Base-by-base conservation (phyloP, 2,329 filamentous ascomycete genomes). In the Penicillium freii region DNA sequence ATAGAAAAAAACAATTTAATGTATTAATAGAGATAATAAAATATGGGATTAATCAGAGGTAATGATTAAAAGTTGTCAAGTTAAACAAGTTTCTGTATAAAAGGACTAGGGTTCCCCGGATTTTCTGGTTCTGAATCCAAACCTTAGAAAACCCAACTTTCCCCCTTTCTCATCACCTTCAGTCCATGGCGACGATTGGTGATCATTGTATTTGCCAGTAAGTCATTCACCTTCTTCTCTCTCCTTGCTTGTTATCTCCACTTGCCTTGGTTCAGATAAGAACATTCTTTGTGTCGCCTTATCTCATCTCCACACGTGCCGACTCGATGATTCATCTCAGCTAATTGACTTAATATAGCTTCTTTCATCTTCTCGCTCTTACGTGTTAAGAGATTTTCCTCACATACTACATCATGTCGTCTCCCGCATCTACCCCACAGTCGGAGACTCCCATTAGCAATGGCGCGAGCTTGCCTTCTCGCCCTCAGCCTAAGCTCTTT, bases 401-500 rank as follows among this genome's bases (percentile, higher is more conserved):
- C 54, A 61, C 53, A 62, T 55, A 57, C 50, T 17, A 5, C 54
- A 62, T 51, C 60, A 74, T 73, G 71, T 69, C 69, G 33, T 72
- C 71, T 62, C 66, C 70, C 48, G 52, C 63, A 33, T 65, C 70
- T 23, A 68, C 65, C 45, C 66, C 70, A 13, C 61, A 58, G 38
- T 61, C 69, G 39, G 69, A 72, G 54, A 54, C 57, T 36, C 50
- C 62, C 62, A 73, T 69, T 65, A 67, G 68, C 60, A 39, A 23
- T 6, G 29, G 39, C 31, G 29, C 17, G 46, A 58, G 52, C 48
- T 48, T 73, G 42, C 71, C 71, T 39, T 44, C 62, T 27, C 67
- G 67, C 8, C 66, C 71, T 13, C 64, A 61, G 19, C 69, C 71
- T 36, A 74, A 73, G 64, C 65, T 71, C 15, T 68, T 69, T 51